Evolutionary conservation across 169 alveolate genomes (phyloP).

Genomic region (Cryptosporidium ryanae): DNA sequence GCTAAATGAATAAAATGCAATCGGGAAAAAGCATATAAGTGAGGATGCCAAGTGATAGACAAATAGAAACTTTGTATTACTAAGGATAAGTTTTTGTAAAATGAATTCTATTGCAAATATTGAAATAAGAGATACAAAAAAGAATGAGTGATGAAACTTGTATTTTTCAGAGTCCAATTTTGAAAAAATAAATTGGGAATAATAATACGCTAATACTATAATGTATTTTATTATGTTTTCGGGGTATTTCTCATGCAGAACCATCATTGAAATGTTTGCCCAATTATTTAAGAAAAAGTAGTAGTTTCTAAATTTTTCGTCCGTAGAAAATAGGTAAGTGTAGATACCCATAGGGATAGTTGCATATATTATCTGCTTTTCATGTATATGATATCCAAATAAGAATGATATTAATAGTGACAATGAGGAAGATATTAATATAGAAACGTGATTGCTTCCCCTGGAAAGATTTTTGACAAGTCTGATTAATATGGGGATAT

Average conservation of each 20-base stretch:
- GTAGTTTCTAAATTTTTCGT: background rate
- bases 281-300: conserved; percentile 17
- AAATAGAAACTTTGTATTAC: conserved; percentile 9
- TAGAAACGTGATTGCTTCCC: background rate
- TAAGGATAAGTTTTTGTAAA: conserved; percentile 18
- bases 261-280: conserved; percentile 50
- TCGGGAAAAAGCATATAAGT: conserved; percentile 23
- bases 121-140: background rate
- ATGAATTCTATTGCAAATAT: conserved; percentile 43
- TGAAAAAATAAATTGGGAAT: background rate
- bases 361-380: conserved; percentile 40
- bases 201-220: background rate
- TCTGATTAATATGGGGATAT: conserved; percentile 21
- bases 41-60: conserved; percentile 37
- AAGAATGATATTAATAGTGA: conserved; percentile 29
- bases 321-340: conserved; percentile 6
- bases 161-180: background rate
- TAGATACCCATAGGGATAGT: conserved; percentile 24
- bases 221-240: conserved; percentile 61
- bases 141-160: background rate
- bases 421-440: conserved; percentile 15
- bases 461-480: background rate
- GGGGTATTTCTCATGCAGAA: conserved; percentile 26
- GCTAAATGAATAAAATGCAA: conserved; percentile 22
- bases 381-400: conserved; percentile 66